These are phyloP conservation scores for Suillus americanus DNA, from an alignment of 768 basidiomycete genomes.

Conservation along the genomic window DNA sequence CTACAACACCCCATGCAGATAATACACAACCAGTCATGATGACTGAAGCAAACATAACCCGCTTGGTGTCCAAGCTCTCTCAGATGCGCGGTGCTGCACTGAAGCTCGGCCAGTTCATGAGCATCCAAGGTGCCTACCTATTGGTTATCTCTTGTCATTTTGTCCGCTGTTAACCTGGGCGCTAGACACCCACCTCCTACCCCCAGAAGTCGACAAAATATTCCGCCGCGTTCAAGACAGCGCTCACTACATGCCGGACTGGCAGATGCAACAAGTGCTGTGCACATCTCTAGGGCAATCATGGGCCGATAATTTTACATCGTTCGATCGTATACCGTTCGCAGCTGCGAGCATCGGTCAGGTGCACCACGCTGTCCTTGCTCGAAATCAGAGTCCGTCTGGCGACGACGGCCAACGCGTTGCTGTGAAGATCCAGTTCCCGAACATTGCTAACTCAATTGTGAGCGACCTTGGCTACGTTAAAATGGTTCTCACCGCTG, in stretches of 20 bases:
- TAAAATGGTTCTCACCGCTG: constrained; percentile 76
- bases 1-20: constrained; percentile 40
- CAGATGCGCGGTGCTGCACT: constrained; percentile 96
- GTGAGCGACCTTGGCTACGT: constrained; percentile 86
- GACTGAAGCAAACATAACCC: constrained; percentile 87
- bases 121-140: constrained; percentile 73
- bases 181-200: constrained; percentile 84
- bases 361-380: constrained; percentile 72
- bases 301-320: constrained; percentile 70
- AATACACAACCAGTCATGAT: constrained; percentile 63
- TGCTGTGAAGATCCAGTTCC: constrained; percentile 93
- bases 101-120: constrained; percentile 96
- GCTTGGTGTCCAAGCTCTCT: constrained; percentile 89
- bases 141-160: background rate
- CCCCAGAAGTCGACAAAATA: constrained; percentile 84
- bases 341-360: constrained; percentile 98
- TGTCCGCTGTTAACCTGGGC: background rate
- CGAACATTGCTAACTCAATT: constrained; percentile 85
- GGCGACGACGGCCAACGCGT: constrained; percentile 51
- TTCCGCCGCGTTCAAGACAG: constrained; percentile 90
- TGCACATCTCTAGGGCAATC: constrained; percentile 65
- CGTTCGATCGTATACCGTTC: constrained; percentile 85
- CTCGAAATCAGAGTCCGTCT: constrained; percentile 51
- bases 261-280: constrained; percentile 95
- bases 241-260: constrained; percentile 98